Evolutionary conservation across 768 basidiomycete genomes (phyloP), one percentile per base, ranked within the genome.

Genomic region (Panus rudis): DNA sequence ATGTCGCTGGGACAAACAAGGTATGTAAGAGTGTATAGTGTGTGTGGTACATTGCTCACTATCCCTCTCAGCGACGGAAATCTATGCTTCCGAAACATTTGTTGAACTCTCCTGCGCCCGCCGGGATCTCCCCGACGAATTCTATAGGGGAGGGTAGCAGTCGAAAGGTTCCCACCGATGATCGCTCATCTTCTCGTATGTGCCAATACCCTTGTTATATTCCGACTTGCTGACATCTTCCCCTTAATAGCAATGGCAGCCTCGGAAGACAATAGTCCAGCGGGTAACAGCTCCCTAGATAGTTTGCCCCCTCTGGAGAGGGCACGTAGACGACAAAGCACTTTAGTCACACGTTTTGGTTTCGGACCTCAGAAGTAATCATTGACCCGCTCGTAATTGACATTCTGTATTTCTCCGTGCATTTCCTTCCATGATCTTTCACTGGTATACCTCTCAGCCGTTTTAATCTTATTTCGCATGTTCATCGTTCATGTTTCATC

Each of bases 41-140:
- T 17, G 6, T 39, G 27, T 42, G 25, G n/a, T 22, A 12, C 21
- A 4, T 28, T 12, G 39, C 4, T 8, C 20, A 37, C 46, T 42
- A 43, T 39, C 37, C 16, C 24, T 37, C n/a, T 17, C 52, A 87
- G 83, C 80, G 83, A 19, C 81, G 84, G 17, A 76, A 79, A 38
- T 84, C 87, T 3, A 78, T 84, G 71, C 61, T 87, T 34, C 84
- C 86, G 0, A 81, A 76, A 50, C 60, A 75, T 19, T 66, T 81
- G 11, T 45, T 49, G 22, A 33, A 46, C n/a, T 39, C 35, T n/a
- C 39, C 34, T 21, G 46, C 48, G 14, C 52, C 46, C 4, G 26
- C 43, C 16, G n/a, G 10, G n/a, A 35, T 20, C 16, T 35, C 16
- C 7, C n/a, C n/a, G n/a, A n/a, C n/a, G n/a, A n/a, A n/a, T n/a